Conservation (phyloP, 805 yeast species). For the Saccharomycopsis sp. region DNA sequence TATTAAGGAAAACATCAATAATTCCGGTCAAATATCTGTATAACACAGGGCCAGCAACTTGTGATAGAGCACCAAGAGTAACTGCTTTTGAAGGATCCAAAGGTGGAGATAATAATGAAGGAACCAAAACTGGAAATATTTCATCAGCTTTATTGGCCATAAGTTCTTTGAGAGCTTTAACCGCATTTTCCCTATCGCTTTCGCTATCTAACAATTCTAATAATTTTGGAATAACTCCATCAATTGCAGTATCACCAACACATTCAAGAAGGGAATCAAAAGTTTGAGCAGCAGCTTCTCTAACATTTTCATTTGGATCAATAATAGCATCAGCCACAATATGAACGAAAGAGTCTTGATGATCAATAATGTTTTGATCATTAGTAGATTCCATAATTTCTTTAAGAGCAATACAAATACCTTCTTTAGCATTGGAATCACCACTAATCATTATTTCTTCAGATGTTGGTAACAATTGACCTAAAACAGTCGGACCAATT, state of each 20-base stretch:
- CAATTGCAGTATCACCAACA: constrained; percentile 78
- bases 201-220: constrained; percentile 54
- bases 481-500: constrained; percentile 80
- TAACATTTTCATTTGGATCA: constrained; percentile 61
- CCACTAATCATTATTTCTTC: constrained; percentile 46
- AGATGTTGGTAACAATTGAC: constrained; percentile 77
- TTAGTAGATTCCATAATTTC: constrained; percentile 75
- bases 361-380: constrained; percentile 46
- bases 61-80: constrained; percentile 77
- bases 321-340: constrained; percentile 73
- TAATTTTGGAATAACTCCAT: constrained; percentile 78
- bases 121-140: constrained; percentile 87
- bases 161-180: constrained; percentile 81
- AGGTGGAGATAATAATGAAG: constrained; percentile 73
- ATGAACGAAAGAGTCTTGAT: constrained; percentile 57
- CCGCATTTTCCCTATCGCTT: constrained; percentile 50
- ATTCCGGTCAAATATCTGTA: constrained; percentile 64
- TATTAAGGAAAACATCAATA: constrained; percentile 61
- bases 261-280: constrained; percentile 79
- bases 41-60: constrained; percentile 80
- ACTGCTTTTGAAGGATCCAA: constrained; percentile 76
- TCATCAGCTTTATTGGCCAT: constrained; percentile 85
- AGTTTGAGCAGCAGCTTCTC: constrained; percentile 86
- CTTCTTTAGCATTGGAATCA: constrained; percentile 85
- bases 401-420: constrained; percentile 87